Percentiles rank a stretch among this genome's conserved stretches.
These are phyloP conservation scores for Pythium biforme DNA, from an alignment of 352 stramenopile genomes.

Conservation along the genomic window DNA sequence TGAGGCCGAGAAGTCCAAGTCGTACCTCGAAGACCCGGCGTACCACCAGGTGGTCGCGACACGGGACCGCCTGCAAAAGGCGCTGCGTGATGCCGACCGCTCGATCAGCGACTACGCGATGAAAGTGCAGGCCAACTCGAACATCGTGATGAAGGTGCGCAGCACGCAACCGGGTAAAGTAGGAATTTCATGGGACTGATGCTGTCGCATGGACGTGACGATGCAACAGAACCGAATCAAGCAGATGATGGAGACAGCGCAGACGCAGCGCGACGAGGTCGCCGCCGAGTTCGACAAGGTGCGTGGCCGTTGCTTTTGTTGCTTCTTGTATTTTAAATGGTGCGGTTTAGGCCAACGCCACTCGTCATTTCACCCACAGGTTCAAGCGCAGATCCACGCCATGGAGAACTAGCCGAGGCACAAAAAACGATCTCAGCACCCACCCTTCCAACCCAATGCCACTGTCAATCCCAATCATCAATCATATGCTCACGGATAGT, in stretches of 20 bases:
- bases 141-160: slow-evolving; percentile 79
- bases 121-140: slow-evolving; percentile 74
- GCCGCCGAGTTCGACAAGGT: slow-evolving; percentile 55
- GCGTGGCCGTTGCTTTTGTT: background rate
- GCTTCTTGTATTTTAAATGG: too few species aligned
- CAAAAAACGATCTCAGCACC: background rate
- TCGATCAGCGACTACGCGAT: slow-evolving; percentile 60
- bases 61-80: slow-evolving; percentile 68
- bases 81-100: slow-evolving; percentile 60
- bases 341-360: too few species aligned
- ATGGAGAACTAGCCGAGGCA: slow-evolving; percentile 19
- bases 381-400: slow-evolving; percentile 30
- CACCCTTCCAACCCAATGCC: background rate
- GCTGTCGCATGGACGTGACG: background rate
- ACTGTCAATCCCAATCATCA: background rate
- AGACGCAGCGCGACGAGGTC: slow-evolving; percentile 51
- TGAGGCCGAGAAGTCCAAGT: slow-evolving; percentile 16
- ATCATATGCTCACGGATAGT: slow-evolving; percentile 1
- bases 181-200: too few species aligned
- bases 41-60: slow-evolving; percentile 66
- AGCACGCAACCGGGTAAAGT: too few species aligned
- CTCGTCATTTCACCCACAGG: slow-evolving; percentile 10
- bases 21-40: slow-evolving; percentile 58
- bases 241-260: slow-evolving; percentile 72
- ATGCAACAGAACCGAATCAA: slow-evolving; percentile 70